Evolutionary conservation across 371 early-diverging fungal species (phyloP).

Genomic region (Nematocida ausubeli): DNA sequence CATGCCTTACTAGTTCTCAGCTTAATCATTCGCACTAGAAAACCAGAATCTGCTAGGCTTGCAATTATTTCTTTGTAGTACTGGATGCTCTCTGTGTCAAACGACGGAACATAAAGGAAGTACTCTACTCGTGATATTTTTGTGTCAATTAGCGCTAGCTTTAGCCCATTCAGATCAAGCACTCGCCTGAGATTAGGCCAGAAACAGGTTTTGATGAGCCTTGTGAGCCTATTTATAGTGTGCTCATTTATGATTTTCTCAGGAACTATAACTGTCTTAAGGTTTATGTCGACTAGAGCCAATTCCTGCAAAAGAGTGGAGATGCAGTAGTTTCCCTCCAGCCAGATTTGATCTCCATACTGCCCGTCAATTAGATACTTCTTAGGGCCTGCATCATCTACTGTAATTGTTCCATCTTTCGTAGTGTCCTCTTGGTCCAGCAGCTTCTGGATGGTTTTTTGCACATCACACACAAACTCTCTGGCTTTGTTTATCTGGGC

Average conservation of each 20-base stretch:
- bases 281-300: conserved; percentile 44
- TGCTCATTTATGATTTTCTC: conserved; percentile 49
- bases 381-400: conserved; percentile 48
- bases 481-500: background rate
- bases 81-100: background rate
- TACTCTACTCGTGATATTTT: conserved; percentile 52
- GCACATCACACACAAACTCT: conserved; percentile 52
- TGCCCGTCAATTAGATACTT: conserved; percentile 31
- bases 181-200: conserved; percentile 51
- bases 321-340: conserved; percentile 53
- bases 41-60: conserved; percentile 18
- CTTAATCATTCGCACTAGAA: conserved; percentile 32
- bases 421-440: conserved; percentile 56
- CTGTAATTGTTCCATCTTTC: conserved; percentile 45
- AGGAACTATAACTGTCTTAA: conserved; percentile 47
- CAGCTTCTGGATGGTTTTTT: conserved; percentile 45
- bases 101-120: conserved; percentile 44
- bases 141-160: conserved; percentile 51
- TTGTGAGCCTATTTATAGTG: conserved; percentile 43
- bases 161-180: conserved; percentile 38
- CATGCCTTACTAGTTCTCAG: background rate
- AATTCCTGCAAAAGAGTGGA: conserved; percentile 54
- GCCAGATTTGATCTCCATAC: conserved; percentile 23
- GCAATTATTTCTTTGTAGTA: conserved; percentile 42
- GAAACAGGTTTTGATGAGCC: conserved; percentile 52